Percentiles rank a stretch among this genome's conserved stretches.
Conservation (phyloP, 495 filamentous ascomycete genomes). For the Arthonia radiata region DNA sequence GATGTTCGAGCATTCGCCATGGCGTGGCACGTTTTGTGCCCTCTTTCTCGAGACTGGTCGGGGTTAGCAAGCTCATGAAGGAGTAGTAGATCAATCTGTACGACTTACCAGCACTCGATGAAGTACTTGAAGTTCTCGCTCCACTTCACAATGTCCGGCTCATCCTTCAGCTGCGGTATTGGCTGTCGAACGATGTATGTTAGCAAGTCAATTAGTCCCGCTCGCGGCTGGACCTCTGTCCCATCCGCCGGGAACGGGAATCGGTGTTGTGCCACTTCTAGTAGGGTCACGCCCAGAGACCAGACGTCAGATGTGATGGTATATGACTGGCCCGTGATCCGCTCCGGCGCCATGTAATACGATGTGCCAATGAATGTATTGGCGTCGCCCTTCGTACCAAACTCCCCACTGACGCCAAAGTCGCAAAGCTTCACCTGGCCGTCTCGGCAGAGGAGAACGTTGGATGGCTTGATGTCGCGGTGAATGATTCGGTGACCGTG, state of each 20-base stretch:
- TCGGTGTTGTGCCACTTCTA: conserved; percentile 91
- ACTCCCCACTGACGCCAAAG: conserved; percentile 92
- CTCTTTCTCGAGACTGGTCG: conserved; percentile 72
- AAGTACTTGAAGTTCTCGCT: conserved; percentile 96
- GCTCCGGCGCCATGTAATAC: conserved; percentile 97
- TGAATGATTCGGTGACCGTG: conserved; percentile 94
- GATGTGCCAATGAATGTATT: conserved; percentile 98
- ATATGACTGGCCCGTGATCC: conserved; percentile 90
- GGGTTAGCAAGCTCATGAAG: conserved; percentile 5
- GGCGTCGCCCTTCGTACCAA: conserved; percentile 92
- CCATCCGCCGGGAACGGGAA: conserved; percentile 96
- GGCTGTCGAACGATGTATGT: conserved; percentile 94
- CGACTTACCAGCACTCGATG: conserved; percentile 90
- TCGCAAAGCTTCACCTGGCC: conserved; percentile 95
- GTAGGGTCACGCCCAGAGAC: conserved; percentile 83
- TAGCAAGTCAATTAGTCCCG: conserved; percentile 77
- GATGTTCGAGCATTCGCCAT: conserved; percentile 98
- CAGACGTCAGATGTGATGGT: conserved; percentile 97
- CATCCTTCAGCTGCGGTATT: conserved; percentile 88
- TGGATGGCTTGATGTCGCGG: conserved; percentile 94
- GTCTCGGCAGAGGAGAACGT: conserved; percentile 78
- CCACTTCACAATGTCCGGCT: conserved; percentile 67
- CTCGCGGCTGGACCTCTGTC: conserved; percentile 68
- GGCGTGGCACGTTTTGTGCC: conserved; percentile 63
- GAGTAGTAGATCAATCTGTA: not conserved